Evolutionary conservation across 192 early-diverging fungal species (phyloP).

Genomic region (Dissophora ornata): DNA sequence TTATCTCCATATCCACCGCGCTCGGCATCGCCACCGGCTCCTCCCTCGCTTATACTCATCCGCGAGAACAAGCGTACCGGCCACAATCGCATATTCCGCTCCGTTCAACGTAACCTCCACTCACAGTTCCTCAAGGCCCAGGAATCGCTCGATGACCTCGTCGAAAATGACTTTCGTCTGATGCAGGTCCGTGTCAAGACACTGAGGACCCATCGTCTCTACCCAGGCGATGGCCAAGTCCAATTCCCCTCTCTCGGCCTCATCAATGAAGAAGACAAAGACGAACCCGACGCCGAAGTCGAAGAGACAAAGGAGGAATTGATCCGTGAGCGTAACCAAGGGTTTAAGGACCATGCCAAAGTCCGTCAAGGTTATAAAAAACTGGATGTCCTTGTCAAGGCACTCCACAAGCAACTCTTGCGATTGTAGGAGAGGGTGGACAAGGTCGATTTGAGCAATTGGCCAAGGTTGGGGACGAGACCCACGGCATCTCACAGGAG

Average conservation of each 20-base stretch:
- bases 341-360: conserved; percentile 18
- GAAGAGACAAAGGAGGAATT: conserved; percentile 44
- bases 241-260: conserved; percentile 27
- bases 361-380: conserved; percentile 35
- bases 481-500: conserved; percentile 5
- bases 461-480: conserved; percentile 24
- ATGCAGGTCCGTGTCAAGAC: conserved; percentile 36
- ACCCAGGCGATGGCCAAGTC: conserved; percentile 24
- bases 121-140: conserved; percentile 27
- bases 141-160: conserved; percentile 11
- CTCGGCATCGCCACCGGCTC: conserved; percentile 29
- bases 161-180: conserved; percentile 27
- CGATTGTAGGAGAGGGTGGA: conserved; percentile 8
- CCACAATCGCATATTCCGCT: conserved; percentile 5
- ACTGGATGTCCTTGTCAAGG: conserved; percentile 15
- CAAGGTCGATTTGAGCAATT: conserved; percentile 9
- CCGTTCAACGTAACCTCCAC: conserved; percentile 15
- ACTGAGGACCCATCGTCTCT: conserved; percentile 21
- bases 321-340: conserved; percentile 29
- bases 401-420: conserved; percentile 14
- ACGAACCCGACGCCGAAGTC: conserved; percentile 7
- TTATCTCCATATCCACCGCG: conserved; percentile 32
- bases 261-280: conserved; percentile 22
- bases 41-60: conserved; percentile 24
- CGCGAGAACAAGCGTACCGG: conserved; percentile 1